phyloP scores from a whole-genome alignment of 2,329 filamentous ascomycete species.

The Plenodomus tracheiphilus region DNA sequence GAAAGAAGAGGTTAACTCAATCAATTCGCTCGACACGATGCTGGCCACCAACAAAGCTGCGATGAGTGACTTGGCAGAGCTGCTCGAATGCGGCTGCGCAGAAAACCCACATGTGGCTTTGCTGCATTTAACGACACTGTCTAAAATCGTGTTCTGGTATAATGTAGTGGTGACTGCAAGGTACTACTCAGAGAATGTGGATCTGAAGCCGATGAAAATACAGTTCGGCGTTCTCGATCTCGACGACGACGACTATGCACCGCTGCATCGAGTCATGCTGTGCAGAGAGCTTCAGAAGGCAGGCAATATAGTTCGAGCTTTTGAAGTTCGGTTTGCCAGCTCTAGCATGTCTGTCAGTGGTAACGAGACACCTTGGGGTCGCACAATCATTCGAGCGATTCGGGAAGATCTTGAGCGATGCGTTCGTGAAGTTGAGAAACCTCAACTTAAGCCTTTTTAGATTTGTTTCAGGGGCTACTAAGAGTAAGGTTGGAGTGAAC shows the following conservation, averaged over 20 bases:
- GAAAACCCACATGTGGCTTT: constrained; percentile 1
- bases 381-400: constrained; percentile 1
- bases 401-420: constrained; percentile 1
- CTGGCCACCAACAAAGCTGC: constrained; percentile 1
- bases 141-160: constrained; percentile 1
- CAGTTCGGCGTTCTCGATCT: constrained; percentile 3
- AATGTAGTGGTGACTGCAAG: not conserved
- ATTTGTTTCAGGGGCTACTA: not conserved
- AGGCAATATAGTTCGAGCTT: constrained; percentile 1
- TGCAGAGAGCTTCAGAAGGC: constrained; percentile 3
- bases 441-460: constrained; percentile 1
- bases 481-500: not conserved
- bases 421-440: constrained; percentile 1
- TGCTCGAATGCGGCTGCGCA: constrained; percentile 1
- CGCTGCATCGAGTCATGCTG: constrained; percentile 1
- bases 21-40: constrained; percentile 1
- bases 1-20: not conserved
- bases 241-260: constrained; percentile 2
- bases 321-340: not conserved
- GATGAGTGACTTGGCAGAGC: not conserved
- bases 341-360: constrained; percentile 1
- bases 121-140: constrained; percentile 1
- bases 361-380: constrained; percentile 1
- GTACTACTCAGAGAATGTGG: constrained; percentile 2
- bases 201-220: constrained; percentile 3